These are phyloP conservation scores for Flaveria robusta DNA, from an alignment of 129 eudicot genomes.

Conservation along the genomic window DNA sequence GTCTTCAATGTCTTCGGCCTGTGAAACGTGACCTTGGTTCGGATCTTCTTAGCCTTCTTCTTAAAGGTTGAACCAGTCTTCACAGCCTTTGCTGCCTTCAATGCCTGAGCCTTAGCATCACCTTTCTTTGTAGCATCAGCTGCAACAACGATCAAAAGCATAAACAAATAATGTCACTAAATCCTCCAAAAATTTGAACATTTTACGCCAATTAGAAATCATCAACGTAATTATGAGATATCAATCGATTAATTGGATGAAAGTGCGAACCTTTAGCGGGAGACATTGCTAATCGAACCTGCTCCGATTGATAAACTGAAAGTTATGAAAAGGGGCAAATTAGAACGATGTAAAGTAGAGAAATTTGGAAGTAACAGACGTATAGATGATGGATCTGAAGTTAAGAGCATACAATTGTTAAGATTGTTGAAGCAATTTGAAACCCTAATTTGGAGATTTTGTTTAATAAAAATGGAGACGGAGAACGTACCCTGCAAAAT, in stretches of 20 bases:
- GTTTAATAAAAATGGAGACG: background rate
- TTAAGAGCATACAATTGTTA: background rate
- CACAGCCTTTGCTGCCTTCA: slow-evolving; percentile 84
- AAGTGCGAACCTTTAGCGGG: slow-evolving; percentile 28
- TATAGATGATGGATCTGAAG: background rate
- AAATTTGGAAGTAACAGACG: background rate
- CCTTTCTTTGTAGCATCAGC: slow-evolving; percentile 62
- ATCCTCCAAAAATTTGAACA: background rate
- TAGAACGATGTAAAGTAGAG: background rate
- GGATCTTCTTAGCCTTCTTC: slow-evolving; percentile 82
- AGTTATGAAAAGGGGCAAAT: background rate
- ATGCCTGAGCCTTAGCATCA: slow-evolving; percentile 81
- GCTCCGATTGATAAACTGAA: slow-evolving; percentile 19
- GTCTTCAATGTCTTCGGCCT: slow-evolving; percentile 81
- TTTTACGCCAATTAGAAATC: background rate
- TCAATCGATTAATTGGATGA: background rate
- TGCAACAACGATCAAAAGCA: background rate
- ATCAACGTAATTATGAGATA: background rate
- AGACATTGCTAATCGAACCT: slow-evolving; percentile 20
- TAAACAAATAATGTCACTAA: background rate
- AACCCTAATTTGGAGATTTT: slow-evolving; percentile 5
- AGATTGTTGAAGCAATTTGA: background rate
- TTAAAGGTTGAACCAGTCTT: slow-evolving; percentile 64
- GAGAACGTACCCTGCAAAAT: slow-evolving; percentile 29
- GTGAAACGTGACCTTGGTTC: slow-evolving; percentile 73